These are phyloP conservation scores for Zhuliangozyma parablackwelliae DNA, from an alignment of 1,139 yeast species.

Conservation along the genomic window DNA sequence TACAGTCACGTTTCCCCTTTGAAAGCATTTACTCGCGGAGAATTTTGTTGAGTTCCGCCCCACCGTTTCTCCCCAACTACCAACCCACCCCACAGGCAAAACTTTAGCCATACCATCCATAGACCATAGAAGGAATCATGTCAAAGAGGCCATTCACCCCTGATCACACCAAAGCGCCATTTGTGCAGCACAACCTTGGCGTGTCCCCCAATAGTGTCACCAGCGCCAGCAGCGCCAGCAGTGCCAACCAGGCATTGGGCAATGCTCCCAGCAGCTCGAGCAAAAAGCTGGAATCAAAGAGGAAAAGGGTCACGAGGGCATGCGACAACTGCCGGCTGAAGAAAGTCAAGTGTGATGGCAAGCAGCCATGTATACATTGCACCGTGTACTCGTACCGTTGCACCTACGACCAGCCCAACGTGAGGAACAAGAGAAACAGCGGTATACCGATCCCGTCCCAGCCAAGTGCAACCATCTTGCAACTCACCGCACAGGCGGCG, in stretches of 20 bases:
- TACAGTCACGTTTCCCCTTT: too few relatives aligned
- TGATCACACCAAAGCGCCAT: neutral
- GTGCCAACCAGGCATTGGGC: neutral
- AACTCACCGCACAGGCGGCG: slow-evolving; percentile 12
- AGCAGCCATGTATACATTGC: slow-evolving; percentile 83
- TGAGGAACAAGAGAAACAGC: slow-evolving; percentile 44
- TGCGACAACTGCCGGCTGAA: slow-evolving; percentile 77
- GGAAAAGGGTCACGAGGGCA: slow-evolving; percentile 79
- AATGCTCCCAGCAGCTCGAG: too few relatives aligned
- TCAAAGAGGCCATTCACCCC: too few relatives aligned
- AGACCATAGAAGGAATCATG: too few relatives aligned
- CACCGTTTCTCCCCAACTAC: too few relatives aligned
- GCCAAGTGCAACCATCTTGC: slow-evolving; percentile 12
- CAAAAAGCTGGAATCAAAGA: slow-evolving; percentile 34
- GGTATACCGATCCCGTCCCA: slow-evolving; percentile 30
- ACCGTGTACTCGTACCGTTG: slow-evolving; percentile 81
- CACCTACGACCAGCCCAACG: slow-evolving; percentile 69
- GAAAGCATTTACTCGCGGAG: too few relatives aligned
- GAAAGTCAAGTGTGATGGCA: slow-evolving; percentile 86
- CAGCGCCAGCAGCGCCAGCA: neutral
- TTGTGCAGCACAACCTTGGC: neutral
- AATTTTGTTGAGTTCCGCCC: too few relatives aligned
- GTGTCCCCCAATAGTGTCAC: neutral
- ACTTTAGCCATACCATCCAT: too few relatives aligned
- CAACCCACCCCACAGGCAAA: too few relatives aligned